Percentiles rank a stretch among this genome's conserved stretches.
Conservation (phyloP, 2,329 filamentous ascomycete genomes). For the Claviceps cyperi region DNA sequence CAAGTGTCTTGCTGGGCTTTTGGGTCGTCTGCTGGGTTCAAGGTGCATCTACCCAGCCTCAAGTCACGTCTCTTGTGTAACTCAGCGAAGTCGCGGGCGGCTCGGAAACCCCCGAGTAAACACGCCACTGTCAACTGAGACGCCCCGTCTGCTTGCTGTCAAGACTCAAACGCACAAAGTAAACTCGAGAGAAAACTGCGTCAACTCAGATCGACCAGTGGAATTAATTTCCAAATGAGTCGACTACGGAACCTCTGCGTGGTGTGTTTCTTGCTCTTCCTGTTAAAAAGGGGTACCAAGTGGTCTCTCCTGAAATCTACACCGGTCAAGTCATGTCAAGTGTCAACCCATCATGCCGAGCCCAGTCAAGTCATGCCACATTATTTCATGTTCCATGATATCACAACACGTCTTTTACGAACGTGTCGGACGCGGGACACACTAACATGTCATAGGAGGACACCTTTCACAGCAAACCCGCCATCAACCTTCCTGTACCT, state of each 20-base stretch:
- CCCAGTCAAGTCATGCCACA: neutral
- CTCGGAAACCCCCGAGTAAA: neutral
- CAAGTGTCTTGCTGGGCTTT: neutral
- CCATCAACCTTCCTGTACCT: constrained; percentile 73
- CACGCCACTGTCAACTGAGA: neutral
- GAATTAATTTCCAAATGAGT: neutral
- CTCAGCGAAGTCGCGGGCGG: constrained; percentile 1
- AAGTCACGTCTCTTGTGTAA: constrained; percentile 4
- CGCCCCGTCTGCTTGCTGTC: neutral
- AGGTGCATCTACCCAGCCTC: constrained; percentile 4
- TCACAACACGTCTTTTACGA: neutral
- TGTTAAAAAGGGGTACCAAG: neutral
- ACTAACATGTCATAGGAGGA: constrained; percentile 53
- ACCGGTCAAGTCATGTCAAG: neutral
- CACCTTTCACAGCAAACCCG: constrained; percentile 66
- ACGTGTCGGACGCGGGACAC: neutral
- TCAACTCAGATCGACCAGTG: neutral
- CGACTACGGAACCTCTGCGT: constrained; percentile 1
- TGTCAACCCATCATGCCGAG: no score
- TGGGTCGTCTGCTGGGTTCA: constrained; percentile 6
- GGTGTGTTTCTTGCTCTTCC: neutral
- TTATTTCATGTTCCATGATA: neutral
- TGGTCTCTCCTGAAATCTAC: neutral
- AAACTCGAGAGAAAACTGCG: neutral
- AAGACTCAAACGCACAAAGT: neutral